Conservation (phyloP, 1,284 basidiomycete species). For the Heterobasidion parviporum region DNA sequence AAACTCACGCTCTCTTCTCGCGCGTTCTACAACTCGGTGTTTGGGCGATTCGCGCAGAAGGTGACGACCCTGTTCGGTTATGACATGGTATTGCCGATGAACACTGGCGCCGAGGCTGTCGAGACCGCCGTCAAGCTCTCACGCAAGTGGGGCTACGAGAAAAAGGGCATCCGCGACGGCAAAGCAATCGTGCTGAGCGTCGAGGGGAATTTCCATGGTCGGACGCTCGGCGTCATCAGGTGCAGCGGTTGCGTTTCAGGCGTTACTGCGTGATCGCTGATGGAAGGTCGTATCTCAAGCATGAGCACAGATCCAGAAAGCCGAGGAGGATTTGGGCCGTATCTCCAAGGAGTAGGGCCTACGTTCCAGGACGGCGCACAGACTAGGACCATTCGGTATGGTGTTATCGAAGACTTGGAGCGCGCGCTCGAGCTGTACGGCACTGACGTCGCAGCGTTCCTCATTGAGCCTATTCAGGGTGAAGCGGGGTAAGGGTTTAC, state of each 20-base stretch:
- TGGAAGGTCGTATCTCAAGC: conserved; percentile 27
- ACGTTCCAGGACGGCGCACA: conserved; percentile 47
- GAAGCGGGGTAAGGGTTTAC: conserved; percentile 80
- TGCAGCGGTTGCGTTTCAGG: conserved; percentile 18
- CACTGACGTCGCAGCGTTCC: conserved; percentile 83
- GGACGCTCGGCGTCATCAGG: conserved; percentile 87
- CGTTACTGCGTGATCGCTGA: background rate
- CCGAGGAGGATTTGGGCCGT: conserved; percentile 86
- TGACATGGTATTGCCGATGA: conserved; percentile 98
- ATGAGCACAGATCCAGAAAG: conserved; percentile 97
- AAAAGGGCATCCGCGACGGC: conserved; percentile 79
- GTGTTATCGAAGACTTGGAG: conserved; percentile 77
- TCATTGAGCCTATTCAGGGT: conserved; percentile 97
- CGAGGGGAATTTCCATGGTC: conserved; percentile 92
- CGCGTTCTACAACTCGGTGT: conserved; percentile 93
- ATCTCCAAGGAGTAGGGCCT: conserved; percentile 82
- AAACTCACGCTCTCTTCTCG: conserved; percentile 91
- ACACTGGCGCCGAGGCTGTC: conserved; percentile 97
- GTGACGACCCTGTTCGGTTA: conserved; percentile 83
- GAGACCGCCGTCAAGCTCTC: conserved; percentile 85
- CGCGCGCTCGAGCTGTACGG: conserved; percentile 79
- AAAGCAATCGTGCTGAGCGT: conserved; percentile 86
- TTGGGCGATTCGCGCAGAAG: conserved; percentile 85
- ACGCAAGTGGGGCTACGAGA: conserved; percentile 88
- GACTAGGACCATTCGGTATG: conserved; percentile 66